A percentile compares a stretch with the other conserved stretches of the same genome.
phyloP scores from a whole-genome alignment of 176 grass and related monocot genomes.

The Rhynchospora breviuscula region DNA sequence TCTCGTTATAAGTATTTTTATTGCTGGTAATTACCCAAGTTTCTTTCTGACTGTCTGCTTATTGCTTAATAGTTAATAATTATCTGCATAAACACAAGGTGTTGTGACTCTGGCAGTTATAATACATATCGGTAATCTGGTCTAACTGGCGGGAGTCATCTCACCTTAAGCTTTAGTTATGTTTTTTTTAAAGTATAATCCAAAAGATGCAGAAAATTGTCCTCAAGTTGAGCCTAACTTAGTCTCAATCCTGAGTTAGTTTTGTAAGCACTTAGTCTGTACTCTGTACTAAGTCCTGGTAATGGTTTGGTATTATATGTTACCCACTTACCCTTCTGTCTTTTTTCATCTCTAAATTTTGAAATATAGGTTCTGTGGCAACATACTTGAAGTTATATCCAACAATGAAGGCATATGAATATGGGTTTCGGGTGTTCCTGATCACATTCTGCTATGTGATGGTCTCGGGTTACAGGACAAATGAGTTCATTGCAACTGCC shows the following conservation, averaged over 20 bases:
- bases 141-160: neutral
- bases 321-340: neutral
- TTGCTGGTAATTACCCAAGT: slow-evolving; percentile 46
- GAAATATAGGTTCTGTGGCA: slow-evolving; percentile 48
- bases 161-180: neutral
- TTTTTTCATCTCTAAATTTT: slow-evolving; percentile 11
- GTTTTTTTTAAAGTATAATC: neutral
- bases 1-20: slow-evolving; percentile 59
- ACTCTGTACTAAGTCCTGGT: neutral
- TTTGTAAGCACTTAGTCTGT: too few relatives aligned
- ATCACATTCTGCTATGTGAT: slow-evolving; percentile 89
- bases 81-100: neutral
- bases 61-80: neutral
- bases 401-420: slow-evolving; percentile 84
- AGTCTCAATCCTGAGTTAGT: too few relatives aligned
- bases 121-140: neutral
- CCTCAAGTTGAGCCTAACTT: too few relatives aligned
- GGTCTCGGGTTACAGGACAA: slow-evolving; percentile 79
- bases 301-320: neutral
- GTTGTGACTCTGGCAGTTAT: neutral
- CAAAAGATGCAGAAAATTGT: too few relatives aligned
- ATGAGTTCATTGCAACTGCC: slow-evolving; percentile 53
- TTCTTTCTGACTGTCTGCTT: neutral
- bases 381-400: slow-evolving; percentile 73
- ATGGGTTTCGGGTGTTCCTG: slow-evolving; percentile 91